These are phyloP conservation scores for Penicillium paneum DNA, from an alignment of 2,329 filamentous ascomycete genomes.

Conservation along the genomic window DNA sequence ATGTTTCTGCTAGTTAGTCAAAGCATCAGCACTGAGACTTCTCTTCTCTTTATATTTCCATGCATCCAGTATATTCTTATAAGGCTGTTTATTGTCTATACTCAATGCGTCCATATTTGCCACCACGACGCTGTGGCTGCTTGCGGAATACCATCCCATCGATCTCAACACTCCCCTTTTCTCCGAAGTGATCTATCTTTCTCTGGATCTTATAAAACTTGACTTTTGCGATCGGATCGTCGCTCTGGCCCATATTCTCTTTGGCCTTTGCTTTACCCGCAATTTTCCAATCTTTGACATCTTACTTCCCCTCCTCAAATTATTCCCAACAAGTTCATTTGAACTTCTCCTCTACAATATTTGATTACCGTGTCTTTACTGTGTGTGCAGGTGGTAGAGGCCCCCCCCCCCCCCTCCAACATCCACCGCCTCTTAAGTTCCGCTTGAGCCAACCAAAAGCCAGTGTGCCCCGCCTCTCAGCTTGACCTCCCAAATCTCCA, in stretches of 20 bases:
- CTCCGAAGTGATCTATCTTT: not conserved
- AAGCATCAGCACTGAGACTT: not conserved
- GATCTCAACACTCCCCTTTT: not conserved
- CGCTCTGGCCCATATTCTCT: not conserved
- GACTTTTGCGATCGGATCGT: conserved; percentile 2
- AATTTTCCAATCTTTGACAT: not conserved
- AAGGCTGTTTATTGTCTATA: conserved; percentile 4
- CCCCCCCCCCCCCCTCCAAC: conserved; percentile 5
- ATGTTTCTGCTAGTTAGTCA: not conserved
- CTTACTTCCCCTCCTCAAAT: not conserved
- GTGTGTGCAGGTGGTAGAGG: not conserved
- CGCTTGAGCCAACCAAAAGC: conserved; percentile 12
- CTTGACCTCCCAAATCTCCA: conserved; percentile 16
- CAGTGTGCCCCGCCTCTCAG: conserved; percentile 26
- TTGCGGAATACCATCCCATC: conserved; percentile 19
- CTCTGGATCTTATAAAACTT: not conserved
- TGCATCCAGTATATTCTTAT: not conserved
- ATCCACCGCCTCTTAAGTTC: conserved; percentile 18
- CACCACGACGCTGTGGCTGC: conserved; percentile 20
- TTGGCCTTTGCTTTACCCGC: not conserved
- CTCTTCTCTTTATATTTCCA: not conserved
- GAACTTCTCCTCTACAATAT: not conserved
- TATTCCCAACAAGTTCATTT: not conserved
- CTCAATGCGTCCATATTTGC: conserved; percentile 21
- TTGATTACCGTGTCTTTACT: not conserved